Percentiles rank a stretch among this genome's conserved stretches.
phyloP scores from a whole-genome alignment of 2,329 filamentous ascomycete species.

The Lasiodiplodia sp. region DNA sequence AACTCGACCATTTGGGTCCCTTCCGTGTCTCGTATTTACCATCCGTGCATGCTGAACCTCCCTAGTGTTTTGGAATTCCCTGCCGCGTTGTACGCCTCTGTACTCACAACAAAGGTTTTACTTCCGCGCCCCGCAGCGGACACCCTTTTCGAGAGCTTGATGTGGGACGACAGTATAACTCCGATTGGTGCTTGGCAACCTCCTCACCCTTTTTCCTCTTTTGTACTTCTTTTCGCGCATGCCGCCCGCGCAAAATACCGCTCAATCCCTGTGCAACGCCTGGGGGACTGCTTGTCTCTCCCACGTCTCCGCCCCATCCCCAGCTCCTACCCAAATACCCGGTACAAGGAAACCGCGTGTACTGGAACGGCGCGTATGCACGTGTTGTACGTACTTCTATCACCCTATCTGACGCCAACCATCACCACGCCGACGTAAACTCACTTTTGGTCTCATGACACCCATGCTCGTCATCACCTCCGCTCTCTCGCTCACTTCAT shows the following conservation, averaged over 20 bases:
- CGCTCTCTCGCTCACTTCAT: neutral
- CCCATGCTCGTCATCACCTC: neutral
- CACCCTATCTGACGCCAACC: neutral
- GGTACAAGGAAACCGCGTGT: neutral
- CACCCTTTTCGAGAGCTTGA: neutral
- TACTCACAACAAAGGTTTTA: neutral
- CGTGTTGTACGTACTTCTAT: neutral
- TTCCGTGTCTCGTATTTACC: neutral
- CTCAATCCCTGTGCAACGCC: neutral
- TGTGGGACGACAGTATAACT: neutral
- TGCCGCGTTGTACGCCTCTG: neutral
- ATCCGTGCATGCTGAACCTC: neutral
- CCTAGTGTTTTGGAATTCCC: neutral
- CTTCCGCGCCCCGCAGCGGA: neutral
- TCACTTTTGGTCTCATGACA: neutral
- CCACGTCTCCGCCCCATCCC: neutral
- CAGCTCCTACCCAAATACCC: neutral
- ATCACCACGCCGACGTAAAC: neutral
- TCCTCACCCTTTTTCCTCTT: constrained; percentile 7
- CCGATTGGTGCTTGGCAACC: constrained; percentile 7
- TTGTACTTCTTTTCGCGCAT: neutral
- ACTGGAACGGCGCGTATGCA: neutral
- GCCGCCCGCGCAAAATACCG: neutral
- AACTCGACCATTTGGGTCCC: neutral
- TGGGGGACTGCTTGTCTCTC: neutral